phyloP scores from a whole-genome alignment of 2,329 filamentous ascomycete genomes.

The Xylaria multiplex region DNA sequence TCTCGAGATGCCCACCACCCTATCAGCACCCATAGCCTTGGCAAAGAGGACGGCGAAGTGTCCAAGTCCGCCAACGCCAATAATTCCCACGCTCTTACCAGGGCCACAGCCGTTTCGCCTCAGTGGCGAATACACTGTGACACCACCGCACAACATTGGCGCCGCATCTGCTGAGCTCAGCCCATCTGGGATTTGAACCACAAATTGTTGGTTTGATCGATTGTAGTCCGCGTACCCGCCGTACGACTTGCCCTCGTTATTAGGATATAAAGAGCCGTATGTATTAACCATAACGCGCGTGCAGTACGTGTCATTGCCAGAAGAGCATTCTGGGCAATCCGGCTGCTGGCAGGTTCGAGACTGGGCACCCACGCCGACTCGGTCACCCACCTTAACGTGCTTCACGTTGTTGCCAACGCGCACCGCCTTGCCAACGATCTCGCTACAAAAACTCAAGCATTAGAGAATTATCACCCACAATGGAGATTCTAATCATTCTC shows the following conservation, averaged over 20 bases:
- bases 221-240: constrained; percentile 61
- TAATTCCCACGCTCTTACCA: constrained; percentile 73
- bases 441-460: constrained; percentile 44
- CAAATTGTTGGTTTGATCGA: constrained; percentile 57
- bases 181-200: constrained; percentile 57
- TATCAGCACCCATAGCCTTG: constrained; percentile 71
- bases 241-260: constrained; percentile 66
- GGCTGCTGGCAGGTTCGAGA: constrained; percentile 62
- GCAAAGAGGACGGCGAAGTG: constrained; percentile 77
- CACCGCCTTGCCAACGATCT: constrained; percentile 70
- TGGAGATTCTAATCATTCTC: not conserved
- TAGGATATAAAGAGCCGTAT: constrained; percentile 62
- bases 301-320: constrained; percentile 57
- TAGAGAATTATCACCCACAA: not conserved
- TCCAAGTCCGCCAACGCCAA: constrained; percentile 75
- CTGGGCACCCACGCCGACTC: constrained; percentile 65
- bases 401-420: constrained; percentile 69
- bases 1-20: constrained; percentile 68
- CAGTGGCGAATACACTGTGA: constrained; percentile 73
- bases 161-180: constrained; percentile 57
- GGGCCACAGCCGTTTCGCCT: constrained; percentile 71
- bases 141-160: constrained; percentile 76
- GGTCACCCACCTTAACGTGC: constrained; percentile 52
- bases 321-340: constrained; percentile 56
- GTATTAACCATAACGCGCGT: constrained; percentile 56